phyloP scores from a whole-genome alignment of 2,329 filamentous ascomycete genomes.

The Pyrenophora teres region DNA sequence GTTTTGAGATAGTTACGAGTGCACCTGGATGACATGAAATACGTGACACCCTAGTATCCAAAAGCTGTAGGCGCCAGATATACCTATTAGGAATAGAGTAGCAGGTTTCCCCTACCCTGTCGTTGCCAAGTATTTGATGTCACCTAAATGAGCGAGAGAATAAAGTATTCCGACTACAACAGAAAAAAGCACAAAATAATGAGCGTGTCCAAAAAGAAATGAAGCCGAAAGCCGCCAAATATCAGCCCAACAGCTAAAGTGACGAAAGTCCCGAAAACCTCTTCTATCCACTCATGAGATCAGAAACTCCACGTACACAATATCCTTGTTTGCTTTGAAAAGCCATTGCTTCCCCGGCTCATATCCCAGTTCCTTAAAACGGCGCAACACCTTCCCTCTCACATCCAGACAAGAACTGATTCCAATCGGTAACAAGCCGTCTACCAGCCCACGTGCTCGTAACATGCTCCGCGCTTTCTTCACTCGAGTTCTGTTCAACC shows the following conservation, averaged over 20 bases:
- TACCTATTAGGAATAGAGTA: no score
- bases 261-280: background rate
- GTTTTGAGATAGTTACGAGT: background rate
- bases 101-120: no score
- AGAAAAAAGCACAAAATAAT: no score
- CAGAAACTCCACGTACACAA: background rate
- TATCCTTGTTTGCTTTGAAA: background rate
- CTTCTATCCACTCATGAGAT: no score
- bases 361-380: slow-evolving; percentile 8
- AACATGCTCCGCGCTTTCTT: background rate
- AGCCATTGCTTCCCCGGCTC: background rate
- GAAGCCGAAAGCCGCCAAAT: background rate
- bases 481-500: background rate
- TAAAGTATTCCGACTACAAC: no score
- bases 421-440: slow-evolving; percentile 21
- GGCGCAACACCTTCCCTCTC: slow-evolving; percentile 29
- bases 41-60: no score
- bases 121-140: no score
- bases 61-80: no score
- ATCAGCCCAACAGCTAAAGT: background rate
- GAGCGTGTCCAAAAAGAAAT: background rate
- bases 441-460: slow-evolving; percentile 20
- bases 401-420: slow-evolving; percentile 15
- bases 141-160: no score
- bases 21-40: no score